Base-by-base conservation (phyloP, 2,329 filamentous ascomycete species). In the Xylariaceae sp. region DNA sequence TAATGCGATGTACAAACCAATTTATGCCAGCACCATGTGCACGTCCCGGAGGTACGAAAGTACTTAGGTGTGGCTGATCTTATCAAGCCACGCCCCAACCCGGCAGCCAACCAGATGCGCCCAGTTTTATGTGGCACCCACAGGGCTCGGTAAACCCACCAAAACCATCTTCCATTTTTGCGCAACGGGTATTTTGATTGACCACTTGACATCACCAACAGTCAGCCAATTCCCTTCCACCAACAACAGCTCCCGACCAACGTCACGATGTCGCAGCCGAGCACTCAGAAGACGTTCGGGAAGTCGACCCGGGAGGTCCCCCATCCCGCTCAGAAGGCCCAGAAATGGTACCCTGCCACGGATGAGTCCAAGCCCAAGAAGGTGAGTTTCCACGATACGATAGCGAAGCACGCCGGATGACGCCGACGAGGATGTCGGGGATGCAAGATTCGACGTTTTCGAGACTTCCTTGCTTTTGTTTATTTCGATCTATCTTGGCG, bases 271-370 rank as follows among this genome's bases (percentile, higher is more conserved):
- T 88, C 88, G 82, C 80, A 78, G 74, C 80, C 80, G 74, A 82
- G 85, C 81, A 90, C 88, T 76, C 60, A 70, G 76, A 96, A 96
- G 90, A 93, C 89, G 85, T 97, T 96, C 86, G 92, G 92, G 83
- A 94, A 94, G 87, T 90, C 90, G 82, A 89, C 90, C 83, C 88
- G 93, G 83, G 85, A 88, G 80, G 88, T 97, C 79, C 92, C 90
- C 79, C 86, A 89, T 80, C 79, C 84, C 80, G 83, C 84, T 76
- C 87, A 96, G 81, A 96, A 95, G 90, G 93, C 93, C 75, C 87
- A 90, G 85, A 97, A 97, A 85, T 99, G 93, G 91, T 99, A 99
- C 84, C 90, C 92, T 79, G 90, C 91, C 77, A 89, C 95, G 80
- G 93, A 97, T 80, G 89, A 93, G 76, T 77, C 85, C 77, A 82